phyloP scores from a whole-genome alignment of 2,329 filamentous ascomycete genomes.

The Colletotrichum falcatum region DNA sequence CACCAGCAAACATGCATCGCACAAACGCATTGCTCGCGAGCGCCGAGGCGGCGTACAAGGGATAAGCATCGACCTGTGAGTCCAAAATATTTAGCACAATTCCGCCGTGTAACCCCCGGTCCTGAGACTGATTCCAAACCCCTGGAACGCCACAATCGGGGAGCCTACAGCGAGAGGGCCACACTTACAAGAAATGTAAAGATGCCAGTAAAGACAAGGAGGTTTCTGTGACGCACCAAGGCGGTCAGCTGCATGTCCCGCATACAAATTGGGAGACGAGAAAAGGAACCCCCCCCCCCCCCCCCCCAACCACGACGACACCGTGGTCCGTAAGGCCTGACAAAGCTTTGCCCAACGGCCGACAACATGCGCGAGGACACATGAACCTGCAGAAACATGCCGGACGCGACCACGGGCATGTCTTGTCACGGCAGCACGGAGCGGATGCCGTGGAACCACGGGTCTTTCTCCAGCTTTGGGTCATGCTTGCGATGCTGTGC shows the following conservation, averaged over 20 bases:
- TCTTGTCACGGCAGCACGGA: constrained; percentile 26
- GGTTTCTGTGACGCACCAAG: constrained; percentile 63
- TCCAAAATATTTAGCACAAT: constrained; percentile 29
- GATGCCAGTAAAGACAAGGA: constrained; percentile 84
- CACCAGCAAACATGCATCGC: constrained; percentile 79
- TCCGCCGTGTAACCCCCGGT: constrained; percentile 24
- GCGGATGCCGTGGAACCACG: constrained; percentile 27
- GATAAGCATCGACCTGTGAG: constrained; percentile 77
- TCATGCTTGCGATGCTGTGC: constrained; percentile 37
- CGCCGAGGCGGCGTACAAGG: constrained; percentile 79
- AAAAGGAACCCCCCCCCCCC: too few species aligned
- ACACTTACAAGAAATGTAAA: constrained; percentile 85
- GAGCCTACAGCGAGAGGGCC: constrained; percentile 11
- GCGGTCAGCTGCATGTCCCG: constrained; percentile 49
- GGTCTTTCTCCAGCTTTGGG: constrained; percentile 38
- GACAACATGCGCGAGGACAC: constrained; percentile 15
- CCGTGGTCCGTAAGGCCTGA: constrained; percentile 41
- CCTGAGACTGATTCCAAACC: constrained; percentile 37
- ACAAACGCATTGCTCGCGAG: constrained; percentile 87
- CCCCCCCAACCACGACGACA: constrained; percentile 47
- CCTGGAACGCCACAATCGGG: constrained; percentile 35
- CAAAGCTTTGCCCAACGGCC: constrained; percentile 50
- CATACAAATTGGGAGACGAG: constrained; percentile 45
- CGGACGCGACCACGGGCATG: constrained; percentile 28
- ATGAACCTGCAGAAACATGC: constrained; percentile 33